A percentile compares a stretch with the other conserved stretches of the same genome.
phyloP scores from a whole-genome alignment of 2,329 filamentous ascomycete genomes.

The Penicillium paneum region DNA sequence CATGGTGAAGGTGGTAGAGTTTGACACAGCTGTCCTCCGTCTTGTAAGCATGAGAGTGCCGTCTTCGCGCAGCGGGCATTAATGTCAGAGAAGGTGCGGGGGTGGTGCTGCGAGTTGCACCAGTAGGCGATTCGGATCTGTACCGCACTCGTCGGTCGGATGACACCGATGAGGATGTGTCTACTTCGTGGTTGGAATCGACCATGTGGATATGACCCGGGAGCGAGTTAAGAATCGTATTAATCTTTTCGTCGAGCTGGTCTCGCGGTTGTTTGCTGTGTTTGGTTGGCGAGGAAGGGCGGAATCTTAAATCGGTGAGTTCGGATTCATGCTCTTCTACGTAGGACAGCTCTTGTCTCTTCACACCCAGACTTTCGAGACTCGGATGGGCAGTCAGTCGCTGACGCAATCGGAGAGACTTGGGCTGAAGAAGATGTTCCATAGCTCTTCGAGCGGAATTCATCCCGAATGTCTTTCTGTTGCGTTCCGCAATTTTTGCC shows the following conservation, averaged over 20 bases:
- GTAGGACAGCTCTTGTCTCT: conserved; percentile 24
- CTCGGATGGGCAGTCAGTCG: conserved; percentile 33
- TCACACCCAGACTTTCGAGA: conserved; percentile 32
- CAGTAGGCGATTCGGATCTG: conserved; percentile 34
- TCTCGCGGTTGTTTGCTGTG: conserved; percentile 54
- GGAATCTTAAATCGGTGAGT: conserved; percentile 20
- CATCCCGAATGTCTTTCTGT: conserved; percentile 15
- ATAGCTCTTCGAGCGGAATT: conserved; percentile 18
- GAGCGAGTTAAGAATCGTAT: conserved; percentile 71
- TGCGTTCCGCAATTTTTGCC: conserved; percentile 20
- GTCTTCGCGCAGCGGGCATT: conserved; percentile 53
- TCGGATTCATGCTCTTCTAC: conserved; percentile 21
- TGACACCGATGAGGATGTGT: conserved; percentile 31
- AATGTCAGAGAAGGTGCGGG: conserved; percentile 67
- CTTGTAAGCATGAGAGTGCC: conserved; percentile 33
- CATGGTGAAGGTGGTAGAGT: conserved; percentile 84
- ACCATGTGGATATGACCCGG: conserved; percentile 76
- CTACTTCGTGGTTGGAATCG: conserved; percentile 43
- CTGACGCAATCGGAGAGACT: conserved; percentile 26
- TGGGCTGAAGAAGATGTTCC: conserved; percentile 22
- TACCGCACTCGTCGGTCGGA: conserved; percentile 34
- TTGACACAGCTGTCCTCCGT: conserved; percentile 71
- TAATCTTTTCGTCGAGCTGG: conserved; percentile 75
- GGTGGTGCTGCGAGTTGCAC: conserved; percentile 50
- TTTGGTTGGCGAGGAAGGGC: conserved; percentile 41